Base-by-base conservation (phyloP, 2,329 filamentous ascomycete genomes). In the Aspergillus fructus region DNA sequence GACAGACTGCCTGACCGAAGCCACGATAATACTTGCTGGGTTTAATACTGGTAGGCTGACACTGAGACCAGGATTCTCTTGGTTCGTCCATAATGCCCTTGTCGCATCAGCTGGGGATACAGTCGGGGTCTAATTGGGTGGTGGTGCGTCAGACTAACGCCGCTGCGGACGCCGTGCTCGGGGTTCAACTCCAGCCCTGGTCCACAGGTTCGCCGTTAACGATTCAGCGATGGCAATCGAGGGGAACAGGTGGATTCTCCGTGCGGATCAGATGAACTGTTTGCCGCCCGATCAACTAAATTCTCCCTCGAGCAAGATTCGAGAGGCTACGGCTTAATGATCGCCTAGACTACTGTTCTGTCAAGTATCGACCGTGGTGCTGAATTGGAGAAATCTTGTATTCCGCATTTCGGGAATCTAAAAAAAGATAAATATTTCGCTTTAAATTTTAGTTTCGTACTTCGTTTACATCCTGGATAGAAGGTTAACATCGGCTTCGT, bases 381-480 rank as follows among this genome's bases (percentile, higher is more conserved):
- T 39, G 23, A 51, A 39, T 51, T 39, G 39, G 57, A 49, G 40
- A n/a, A 59, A 19, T 19, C 45, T 30, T 54, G 34, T 48, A 54
- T 48, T 54, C 13, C 51, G 37, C 33, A 40, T 17, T 24, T 40
- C 43, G 27, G 43, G 21, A 45, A 42, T 49, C 24, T 43, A 49
- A 23, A 27, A 49, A 48, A 34, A 4, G 3, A 30, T 30, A 41
- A 27, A 48, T 34, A 55, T 37, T 24, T 27, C 53, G 43, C 33
- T 48, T 56, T 49, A 33, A 53, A 39, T 55, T 49, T 46, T 11
- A 21, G 3, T 21, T 11, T 49, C 37, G 27, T 39, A 34, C 43
- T 49, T 43, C 53, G 50, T 40, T 69, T 66, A 71, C 69, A 71
- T 71, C n/a, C 68, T 70, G 27, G 4, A 47, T 9, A 7, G 24